These are phyloP conservation scores for Didymella segeticola DNA, from an alignment of 2,329 filamentous ascomycete genomes.

Conservation along the genomic window DNA sequence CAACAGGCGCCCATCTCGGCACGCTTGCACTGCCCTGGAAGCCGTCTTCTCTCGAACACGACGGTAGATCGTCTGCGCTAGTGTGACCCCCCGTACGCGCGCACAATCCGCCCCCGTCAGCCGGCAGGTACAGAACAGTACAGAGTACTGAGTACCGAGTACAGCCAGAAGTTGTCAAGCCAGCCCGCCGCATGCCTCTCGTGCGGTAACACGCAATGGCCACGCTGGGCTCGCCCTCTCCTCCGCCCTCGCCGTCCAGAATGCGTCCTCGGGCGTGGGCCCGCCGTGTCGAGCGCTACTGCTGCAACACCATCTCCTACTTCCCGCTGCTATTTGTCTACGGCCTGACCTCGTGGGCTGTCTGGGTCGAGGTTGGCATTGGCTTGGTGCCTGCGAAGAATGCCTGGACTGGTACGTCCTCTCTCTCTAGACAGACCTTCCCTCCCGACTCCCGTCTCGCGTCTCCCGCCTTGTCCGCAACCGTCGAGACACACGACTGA, in stretches of 20 bases:
- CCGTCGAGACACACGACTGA: slow-evolving; percentile 11
- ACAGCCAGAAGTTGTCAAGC: too few species aligned
- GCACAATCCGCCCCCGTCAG: too few species aligned
- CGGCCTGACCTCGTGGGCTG: slow-evolving; percentile 87
- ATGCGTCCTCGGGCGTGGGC: slow-evolving; percentile 61
- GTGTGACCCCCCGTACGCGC: neutral
- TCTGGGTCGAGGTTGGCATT: slow-evolving; percentile 83
- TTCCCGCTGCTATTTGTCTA: slow-evolving; percentile 92
- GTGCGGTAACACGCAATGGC: slow-evolving; percentile 41
- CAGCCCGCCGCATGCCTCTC: slow-evolving; percentile 33
- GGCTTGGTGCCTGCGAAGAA: slow-evolving; percentile 55
- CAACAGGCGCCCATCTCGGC: slow-evolving; percentile 20
- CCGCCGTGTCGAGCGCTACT: slow-evolving; percentile 78
- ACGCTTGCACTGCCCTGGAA: slow-evolving; percentile 21
- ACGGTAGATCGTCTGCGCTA: slow-evolving; percentile 8
- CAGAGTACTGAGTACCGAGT: too few species aligned
- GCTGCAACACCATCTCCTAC: slow-evolving; percentile 79
- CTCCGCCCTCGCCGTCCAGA: slow-evolving; percentile 48
- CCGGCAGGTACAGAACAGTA: too few species aligned
- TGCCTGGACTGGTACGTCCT: slow-evolving; percentile 44
- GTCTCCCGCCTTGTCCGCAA: too few species aligned
- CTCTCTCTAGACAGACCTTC: too few species aligned
- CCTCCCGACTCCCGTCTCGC: too few species aligned
- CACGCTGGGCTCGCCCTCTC: slow-evolving; percentile 49
- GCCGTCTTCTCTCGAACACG: slow-evolving; percentile 17